Evolutionary conservation across 768 basidiomycete species (phyloP).

Genomic region (Hemileccinum rubropunctum): DNA sequence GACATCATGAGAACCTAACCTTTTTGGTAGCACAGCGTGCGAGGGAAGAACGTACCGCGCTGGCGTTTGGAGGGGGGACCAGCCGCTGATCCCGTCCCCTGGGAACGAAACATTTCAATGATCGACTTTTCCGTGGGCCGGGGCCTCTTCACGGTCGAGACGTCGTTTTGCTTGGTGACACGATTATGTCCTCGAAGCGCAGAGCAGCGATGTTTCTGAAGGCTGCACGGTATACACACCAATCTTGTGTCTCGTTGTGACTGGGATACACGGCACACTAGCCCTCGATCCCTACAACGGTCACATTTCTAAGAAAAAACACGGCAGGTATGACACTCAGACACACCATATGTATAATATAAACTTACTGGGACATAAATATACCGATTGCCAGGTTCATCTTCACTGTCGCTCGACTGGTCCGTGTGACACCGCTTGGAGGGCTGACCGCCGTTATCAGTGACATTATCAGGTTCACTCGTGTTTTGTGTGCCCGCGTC

Average conservation of each 20-base stretch:
- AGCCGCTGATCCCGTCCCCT: neutral
- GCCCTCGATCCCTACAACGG: neutral
- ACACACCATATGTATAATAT: no score
- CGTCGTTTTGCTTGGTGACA: neutral
- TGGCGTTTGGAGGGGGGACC: neutral
- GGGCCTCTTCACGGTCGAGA: no score
- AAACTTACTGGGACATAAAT: slow-evolving; percentile 6
- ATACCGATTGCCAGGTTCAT: neutral
- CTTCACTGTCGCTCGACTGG: no score
- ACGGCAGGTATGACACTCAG: neutral
- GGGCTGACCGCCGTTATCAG: no score
- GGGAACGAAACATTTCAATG: no score
- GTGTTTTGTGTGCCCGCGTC: no score
- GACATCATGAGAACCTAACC: no score
- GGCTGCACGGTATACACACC: neutral
- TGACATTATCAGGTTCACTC: no score
- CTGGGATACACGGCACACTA: neutral
- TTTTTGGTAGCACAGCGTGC: no score
- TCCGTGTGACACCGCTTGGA: no score
- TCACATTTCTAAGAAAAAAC: slow-evolving; percentile 1
- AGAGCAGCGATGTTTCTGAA: neutral
- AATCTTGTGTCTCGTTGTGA: neutral
- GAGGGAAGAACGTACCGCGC: neutral
- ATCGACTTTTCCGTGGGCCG: no score
- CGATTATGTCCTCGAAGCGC: neutral